phyloP scores from a whole-genome alignment of 2,329 filamentous ascomycete species.

The Cladophialophora yegresii region DNA sequence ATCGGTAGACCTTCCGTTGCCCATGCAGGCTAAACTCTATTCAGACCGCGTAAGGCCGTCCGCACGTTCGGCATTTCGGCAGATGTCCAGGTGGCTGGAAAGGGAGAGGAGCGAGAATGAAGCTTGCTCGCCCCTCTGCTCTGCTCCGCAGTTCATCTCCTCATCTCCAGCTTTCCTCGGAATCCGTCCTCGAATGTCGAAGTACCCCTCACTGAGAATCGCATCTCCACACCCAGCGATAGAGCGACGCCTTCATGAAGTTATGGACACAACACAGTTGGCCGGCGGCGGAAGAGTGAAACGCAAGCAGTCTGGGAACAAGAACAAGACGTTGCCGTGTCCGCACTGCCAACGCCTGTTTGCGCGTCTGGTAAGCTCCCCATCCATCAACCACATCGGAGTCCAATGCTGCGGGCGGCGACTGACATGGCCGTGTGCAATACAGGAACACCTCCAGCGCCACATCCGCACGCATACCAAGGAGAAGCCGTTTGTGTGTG shows the following conservation, averaged over 20 bases:
- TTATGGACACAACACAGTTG: constrained; percentile 31
- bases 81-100: constrained; percentile 1
- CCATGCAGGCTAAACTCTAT: background rate
- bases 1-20: background rate
- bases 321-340: constrained; percentile 52
- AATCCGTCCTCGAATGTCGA: constrained; percentile 1
- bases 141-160: constrained; percentile 10
- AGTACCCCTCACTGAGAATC: constrained; percentile 17
- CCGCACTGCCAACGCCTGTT: constrained; percentile 53
- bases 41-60: background rate
- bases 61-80: constrained; percentile 4
- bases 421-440: constrained; percentile 15
- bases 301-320: constrained; percentile 39
- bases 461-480: constrained; percentile 56
- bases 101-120: background rate
- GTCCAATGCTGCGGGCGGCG: constrained; percentile 18
- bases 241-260: constrained; percentile 5
- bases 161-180: constrained; percentile 9
- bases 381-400: background rate
- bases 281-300: constrained; percentile 29
- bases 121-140: constrained; percentile 10
- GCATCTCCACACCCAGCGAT: constrained; percentile 23
- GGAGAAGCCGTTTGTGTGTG: constrained; percentile 54
- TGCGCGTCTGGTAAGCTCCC: constrained; percentile 44
- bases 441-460: constrained; percentile 52